Percentiles rank a stretch among this genome's conserved stretches.
phyloP scores from a whole-genome alignment of 176 grass and related monocot species.

The Rhipidocladum racemiflorum region DNA sequence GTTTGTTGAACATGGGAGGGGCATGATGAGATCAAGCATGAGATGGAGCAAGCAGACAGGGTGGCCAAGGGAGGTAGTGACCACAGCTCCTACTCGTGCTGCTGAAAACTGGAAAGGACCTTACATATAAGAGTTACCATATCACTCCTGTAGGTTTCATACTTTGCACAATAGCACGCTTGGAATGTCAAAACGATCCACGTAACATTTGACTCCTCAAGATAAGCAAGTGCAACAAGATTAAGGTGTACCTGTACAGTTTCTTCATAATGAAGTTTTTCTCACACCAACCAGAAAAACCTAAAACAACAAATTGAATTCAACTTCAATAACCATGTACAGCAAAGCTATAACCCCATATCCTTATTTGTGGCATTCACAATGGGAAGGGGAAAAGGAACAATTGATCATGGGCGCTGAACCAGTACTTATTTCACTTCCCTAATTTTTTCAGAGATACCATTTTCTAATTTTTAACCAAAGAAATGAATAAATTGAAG shows the following conservation, averaged over 20 bases:
- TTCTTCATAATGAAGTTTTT: not conserved
- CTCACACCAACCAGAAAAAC: not conserved
- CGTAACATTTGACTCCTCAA: not conserved
- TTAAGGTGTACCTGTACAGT: not conserved
- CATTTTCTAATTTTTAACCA: not conserved
- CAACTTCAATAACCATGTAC: not conserved
- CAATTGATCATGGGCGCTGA: not conserved
- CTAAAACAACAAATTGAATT: not conserved
- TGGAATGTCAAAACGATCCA: not conserved
- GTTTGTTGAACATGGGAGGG: no score
- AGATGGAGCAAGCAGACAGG: no score
- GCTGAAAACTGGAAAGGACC: no score
- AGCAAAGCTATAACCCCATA: no score
- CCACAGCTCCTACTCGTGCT: no score
- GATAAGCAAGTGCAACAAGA: not conserved
- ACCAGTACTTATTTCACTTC: conserved; percentile 17
- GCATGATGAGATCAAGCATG: no score
- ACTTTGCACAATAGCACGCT: not conserved
- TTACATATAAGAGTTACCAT: no score
- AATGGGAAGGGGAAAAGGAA: not conserved
- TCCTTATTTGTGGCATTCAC: conserved; percentile 18
- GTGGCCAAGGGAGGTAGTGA: no score
- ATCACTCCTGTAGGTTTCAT: no score
- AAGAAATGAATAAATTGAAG: conserved; percentile 31
- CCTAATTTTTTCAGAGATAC: not conserved